phyloP scores from a whole-genome alignment of 2,329 filamentous ascomycete genomes.

The Daldinia eschscholtzii region DNA sequence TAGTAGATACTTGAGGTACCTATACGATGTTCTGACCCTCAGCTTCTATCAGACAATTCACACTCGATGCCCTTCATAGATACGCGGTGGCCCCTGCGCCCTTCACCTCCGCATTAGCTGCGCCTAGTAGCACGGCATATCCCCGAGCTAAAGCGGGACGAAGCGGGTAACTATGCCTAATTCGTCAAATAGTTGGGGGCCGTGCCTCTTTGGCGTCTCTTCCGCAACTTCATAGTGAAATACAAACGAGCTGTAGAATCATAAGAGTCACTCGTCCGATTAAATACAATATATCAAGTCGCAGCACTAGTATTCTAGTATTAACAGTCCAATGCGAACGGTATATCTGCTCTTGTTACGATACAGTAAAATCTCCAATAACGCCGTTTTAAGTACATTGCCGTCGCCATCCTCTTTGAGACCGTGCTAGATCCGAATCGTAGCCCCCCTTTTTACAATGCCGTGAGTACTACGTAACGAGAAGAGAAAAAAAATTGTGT shows the following conservation, averaged over 20 bases:
- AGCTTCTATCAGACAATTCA: no score
- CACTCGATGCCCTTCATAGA: background rate
- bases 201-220: conserved; percentile 1
- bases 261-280: background rate
- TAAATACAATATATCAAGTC: background rate
- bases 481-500: conserved; percentile 11
- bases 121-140: conserved; percentile 1
- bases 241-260: background rate
- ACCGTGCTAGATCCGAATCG: conserved; percentile 8
- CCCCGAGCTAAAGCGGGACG: no score
- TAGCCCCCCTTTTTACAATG: conserved; percentile 17
- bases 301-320: background rate
- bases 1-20: no score
- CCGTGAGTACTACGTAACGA: conserved; percentile 11
- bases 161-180: conserved; percentile 12
- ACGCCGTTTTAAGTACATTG: conserved; percentile 31
- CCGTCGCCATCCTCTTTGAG: conserved; percentile 2
- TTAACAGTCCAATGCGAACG: background rate
- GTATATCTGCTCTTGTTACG: conserved; percentile 7
- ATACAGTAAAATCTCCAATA: conserved; percentile 1
- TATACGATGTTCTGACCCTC: no score
- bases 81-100: conserved; percentile 9
- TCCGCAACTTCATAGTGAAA: background rate
- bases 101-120: conserved; percentile 11
- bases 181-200: background rate